These are phyloP conservation scores for Acephala macrosclerotiorum DNA, from an alignment of 2,329 filamentous ascomycete genomes.

Conservation along the genomic window DNA sequence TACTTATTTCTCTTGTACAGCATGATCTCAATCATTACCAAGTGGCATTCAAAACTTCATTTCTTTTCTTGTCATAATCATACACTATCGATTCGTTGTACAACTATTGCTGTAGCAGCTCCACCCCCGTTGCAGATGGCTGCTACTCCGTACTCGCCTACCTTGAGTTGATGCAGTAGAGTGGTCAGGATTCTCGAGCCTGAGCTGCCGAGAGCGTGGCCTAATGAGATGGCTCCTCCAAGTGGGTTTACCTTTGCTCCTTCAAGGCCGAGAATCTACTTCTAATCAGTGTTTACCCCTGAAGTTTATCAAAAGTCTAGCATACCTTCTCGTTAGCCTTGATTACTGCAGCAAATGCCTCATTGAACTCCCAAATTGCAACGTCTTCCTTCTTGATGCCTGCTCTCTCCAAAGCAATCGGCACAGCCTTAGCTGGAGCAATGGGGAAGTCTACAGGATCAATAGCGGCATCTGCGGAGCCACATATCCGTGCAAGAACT, in stretches of 20 bases:
- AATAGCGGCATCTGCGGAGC: conserved; percentile 87
- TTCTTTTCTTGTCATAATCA: conserved; percentile 14
- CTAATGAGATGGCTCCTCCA: conserved; percentile 90
- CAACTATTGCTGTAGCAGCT: conserved; percentile 88
- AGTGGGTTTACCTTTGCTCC: conserved; percentile 84
- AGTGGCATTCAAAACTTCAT: not conserved
- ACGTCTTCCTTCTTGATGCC: conserved; percentile 93
- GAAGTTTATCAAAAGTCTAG: conserved; percentile 12
- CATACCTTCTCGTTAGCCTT: conserved; percentile 87
- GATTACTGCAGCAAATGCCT: conserved; percentile 95
- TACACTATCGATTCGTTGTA: conserved; percentile 74
- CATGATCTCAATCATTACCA: not conserved
- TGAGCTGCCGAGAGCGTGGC: conserved; percentile 92
- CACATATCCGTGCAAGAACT: conserved; percentile 86
- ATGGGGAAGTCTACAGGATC: conserved; percentile 94
- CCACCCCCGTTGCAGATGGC: conserved; percentile 98
- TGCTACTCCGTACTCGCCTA: conserved; percentile 92
- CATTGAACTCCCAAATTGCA: conserved; percentile 97
- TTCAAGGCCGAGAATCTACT: conserved; percentile 68
- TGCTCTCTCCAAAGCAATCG: conserved; percentile 85
- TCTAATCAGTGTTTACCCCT: conserved; percentile 20
- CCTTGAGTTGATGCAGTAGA: conserved; percentile 86
- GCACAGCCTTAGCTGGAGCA: conserved; percentile 90
- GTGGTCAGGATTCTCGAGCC: conserved; percentile 91
- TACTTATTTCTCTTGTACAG: not conserved